Base-by-base conservation (phyloP, 2,329 filamentous ascomycete genomes). In the Colletotrichum sp. region DNA sequence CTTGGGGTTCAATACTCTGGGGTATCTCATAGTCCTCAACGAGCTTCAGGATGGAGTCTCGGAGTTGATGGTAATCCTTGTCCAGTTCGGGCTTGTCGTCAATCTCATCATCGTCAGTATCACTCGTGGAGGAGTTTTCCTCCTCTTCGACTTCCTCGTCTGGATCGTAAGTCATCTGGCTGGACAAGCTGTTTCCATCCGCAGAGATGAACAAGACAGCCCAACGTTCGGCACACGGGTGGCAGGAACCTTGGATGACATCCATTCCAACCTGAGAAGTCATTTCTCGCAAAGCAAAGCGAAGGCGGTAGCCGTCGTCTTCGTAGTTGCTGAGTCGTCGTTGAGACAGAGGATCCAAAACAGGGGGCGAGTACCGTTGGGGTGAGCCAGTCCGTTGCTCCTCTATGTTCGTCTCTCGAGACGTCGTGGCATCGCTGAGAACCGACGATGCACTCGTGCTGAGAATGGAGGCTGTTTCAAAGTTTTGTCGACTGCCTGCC, bases 221-320 rank as follows among this genome's bases (percentile, higher is more conserved):
- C 95, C 95, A 98, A 72, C 93, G 90, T 84, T 98, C 95, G 2
- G 93, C 93, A 77, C 94, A 96, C 10, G 95, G 95, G 80, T 97
- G 94, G 71, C 92, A 93, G 16, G 91, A 88, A 26, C 94, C 94
- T 66, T 92, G 91, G 21, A 93, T 88, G 15, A 87, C 90, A 16
- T 95, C 93, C 8, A 87, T 80, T 6, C 94, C 93, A 12, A 95
- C 85, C 8, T 89, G 88, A 63, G 94, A 91, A 8, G 87, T 89
- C 92, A 96, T 92, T 79, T 95, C 93, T 71, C 94, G 92, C 68
- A 95, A 87, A 6, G 93, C 93, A 76, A 91, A 86, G 43, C 93
- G 91, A 67, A 96, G 87, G 38, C 90, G 91, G 78, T 90, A 91
- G 3, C 93, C 91, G 75, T 94, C 91, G 67, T 93, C 92, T 74